Evolutionary conservation across 306 rosid genomes (phyloP), one percentile per base, ranked within the genome.

Genomic region (Cucurbita argyrosperma): DNA sequence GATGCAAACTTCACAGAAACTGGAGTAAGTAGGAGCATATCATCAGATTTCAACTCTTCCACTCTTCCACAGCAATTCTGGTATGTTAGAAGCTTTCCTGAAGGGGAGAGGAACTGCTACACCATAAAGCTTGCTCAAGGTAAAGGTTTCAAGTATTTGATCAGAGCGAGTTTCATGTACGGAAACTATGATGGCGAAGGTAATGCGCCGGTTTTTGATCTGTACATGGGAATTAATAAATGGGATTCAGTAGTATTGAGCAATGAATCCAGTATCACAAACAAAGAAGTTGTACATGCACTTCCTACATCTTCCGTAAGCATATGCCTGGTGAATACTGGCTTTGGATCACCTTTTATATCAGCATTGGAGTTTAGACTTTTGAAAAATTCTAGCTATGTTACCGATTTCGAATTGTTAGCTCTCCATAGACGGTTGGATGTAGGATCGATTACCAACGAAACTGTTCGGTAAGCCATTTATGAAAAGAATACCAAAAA

Each of bases 321-420:
- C 18, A 42, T 76, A 0, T 88, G 92, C 79, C 74, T 88, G 3
- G 88, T 80, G 56, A 83, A 85, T 76, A 82, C 75, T 4, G 85
- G 84, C 4, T 62, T 14, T 8, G 86, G 89, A 23, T 80, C 76
- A 46, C 89, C 88, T 1, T 82, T 88, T 64, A 63, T 88, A 54
- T 83, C 92, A 12, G 77, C 82, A 21, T 52, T 88, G 66, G 85
- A 83, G 76, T 78, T 88, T 6, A 78, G 89, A 76, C 71, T 73
- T 61, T 53, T 88, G 79, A 21, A 38, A 1, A 74, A 78, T 47
- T 1, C 13, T 18, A 10, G 71, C 21, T 85, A 85, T 67, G 13
- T 3, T 14, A 83, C 82, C 1, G 0, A 23, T 4, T 56, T 61
- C 55, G 79, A 38, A 39, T 64, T 80, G 23, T 46, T 85, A 18